Percentiles rank a stretch among this genome's conserved stretches.
Evolutionary conservation across 2,329 filamentous ascomycete genomes (phyloP).

Genomic region (Claviceps paspali): DNA sequence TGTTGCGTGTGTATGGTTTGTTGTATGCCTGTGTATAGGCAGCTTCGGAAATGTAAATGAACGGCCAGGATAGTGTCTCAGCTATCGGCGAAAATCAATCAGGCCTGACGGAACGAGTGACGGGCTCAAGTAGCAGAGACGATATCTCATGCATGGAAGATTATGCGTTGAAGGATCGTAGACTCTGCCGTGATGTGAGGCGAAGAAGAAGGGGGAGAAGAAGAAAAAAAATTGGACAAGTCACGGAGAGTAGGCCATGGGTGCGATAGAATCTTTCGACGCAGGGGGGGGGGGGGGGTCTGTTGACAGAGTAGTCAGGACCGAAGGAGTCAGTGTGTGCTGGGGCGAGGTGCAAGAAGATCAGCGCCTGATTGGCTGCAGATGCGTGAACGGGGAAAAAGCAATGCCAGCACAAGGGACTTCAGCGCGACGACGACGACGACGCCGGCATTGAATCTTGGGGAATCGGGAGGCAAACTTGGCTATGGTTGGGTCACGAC

Average conservation of each 20-base stretch:
- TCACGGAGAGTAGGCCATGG: not conserved
- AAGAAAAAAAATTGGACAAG: not conserved
- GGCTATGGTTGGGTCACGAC: not conserved
- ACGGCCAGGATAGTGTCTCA: constrained; percentile 4
- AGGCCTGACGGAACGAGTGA: constrained; percentile 3
- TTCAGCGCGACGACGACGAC: not conserved
- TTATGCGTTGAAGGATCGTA: not conserved
- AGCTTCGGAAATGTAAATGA: constrained; percentile 3
- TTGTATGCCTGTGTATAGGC: no score
- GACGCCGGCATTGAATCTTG: not conserved
- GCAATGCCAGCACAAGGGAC: no score
- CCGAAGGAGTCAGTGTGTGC: not conserved
- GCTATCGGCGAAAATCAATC: constrained; percentile 1
- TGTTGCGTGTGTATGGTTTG: no score
- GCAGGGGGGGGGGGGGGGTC: not conserved
- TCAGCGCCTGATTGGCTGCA: not conserved
- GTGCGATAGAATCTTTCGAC: not conserved
- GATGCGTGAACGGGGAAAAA: not conserved
- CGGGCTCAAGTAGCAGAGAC: not conserved
- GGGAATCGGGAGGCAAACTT: not conserved
- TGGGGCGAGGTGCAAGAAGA: not conserved
- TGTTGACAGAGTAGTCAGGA: not conserved
- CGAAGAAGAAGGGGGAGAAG: not conserved
- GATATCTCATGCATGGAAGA: no score
- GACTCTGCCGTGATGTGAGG: not conserved